Conservation (phyloP, 108 stramenopile species). For the Fistulifera solaris region DNA sequence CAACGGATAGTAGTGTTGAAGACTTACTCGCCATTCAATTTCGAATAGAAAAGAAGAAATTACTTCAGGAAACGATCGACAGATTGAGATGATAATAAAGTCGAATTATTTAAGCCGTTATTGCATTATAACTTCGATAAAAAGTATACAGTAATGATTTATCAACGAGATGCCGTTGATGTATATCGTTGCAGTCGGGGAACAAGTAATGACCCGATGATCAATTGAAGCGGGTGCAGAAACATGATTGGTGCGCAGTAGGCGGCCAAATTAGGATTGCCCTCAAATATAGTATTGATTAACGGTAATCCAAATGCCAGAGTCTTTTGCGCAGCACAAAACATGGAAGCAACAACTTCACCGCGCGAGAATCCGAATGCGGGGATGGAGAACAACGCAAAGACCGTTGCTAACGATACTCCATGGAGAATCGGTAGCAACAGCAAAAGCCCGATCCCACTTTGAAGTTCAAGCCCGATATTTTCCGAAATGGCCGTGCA, state of each 20-base stretch:
- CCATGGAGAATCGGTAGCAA: constrained; percentile 65
- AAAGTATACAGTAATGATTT: too few relatives aligned
- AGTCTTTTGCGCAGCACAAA: constrained; percentile 84
- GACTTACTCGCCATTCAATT: constrained; percentile 55
- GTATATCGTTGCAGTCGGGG: constrained; percentile 23
- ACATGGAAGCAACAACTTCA: constrained; percentile 72
- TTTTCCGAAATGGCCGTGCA: constrained; percentile 71
- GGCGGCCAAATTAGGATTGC: constrained; percentile 66
- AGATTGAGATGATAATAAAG: constrained; percentile 17
- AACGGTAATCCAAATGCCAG: constrained; percentile 87
- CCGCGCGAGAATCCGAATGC: constrained; percentile 23
- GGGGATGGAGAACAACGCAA: constrained; percentile 42
- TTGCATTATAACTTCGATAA: too few relatives aligned
- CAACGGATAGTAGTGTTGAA: constrained; percentile 25
- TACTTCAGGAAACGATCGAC: constrained; percentile 50
- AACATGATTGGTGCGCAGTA: constrained; percentile 88
- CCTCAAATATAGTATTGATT: constrained; percentile 84
- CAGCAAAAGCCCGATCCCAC: constrained; percentile 40
- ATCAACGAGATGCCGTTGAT: too few relatives aligned
- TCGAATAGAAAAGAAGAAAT: constrained; percentile 78
- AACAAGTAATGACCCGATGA: constrained; percentile 63
- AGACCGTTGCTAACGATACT: constrained; percentile 31
- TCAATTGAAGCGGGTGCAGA: constrained; percentile 82
- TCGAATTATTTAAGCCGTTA: neutral
- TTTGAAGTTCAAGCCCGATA: constrained; percentile 47